These are phyloP conservation scores for Rhodosporidiobolus odoratus DNA, from an alignment of 768 basidiomycete species.

Conservation along the genomic window DNA sequence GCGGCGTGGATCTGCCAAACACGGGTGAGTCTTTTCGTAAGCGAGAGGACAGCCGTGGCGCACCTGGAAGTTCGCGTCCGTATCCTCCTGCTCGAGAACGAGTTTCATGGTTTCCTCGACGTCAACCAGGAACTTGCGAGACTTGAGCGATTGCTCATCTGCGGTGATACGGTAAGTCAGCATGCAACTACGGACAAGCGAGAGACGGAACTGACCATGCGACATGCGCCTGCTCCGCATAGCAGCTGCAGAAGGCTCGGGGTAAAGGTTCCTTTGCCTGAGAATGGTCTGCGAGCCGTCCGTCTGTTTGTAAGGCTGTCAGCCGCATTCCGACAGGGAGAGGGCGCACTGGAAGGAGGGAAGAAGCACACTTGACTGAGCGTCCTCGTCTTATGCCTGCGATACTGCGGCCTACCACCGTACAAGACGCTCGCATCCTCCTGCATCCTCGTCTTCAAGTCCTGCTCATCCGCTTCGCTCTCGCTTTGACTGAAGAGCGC, in stretches of 20 bases:
- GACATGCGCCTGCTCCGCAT: slow-evolving; percentile 31
- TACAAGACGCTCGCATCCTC: slow-evolving; percentile 37
- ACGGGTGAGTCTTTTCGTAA: background rate
- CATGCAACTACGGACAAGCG: background rate
- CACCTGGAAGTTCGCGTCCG: slow-evolving; percentile 76
- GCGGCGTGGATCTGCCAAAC: slow-evolving; percentile 69
- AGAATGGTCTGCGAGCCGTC: slow-evolving; percentile 26
- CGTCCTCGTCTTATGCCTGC: slow-evolving; percentile 34
- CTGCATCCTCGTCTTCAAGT: slow-evolving; percentile 9
- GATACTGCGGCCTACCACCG: slow-evolving; percentile 19
- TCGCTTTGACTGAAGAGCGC: too few species aligned
- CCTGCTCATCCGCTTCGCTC: slow-evolving; percentile 10
- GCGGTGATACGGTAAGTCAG: background rate
- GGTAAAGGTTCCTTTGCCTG: slow-evolving; percentile 27
- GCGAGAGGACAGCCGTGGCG: background rate
- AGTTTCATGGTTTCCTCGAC: slow-evolving; percentile 97
- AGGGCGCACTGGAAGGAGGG: too few species aligned
- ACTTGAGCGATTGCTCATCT: slow-evolving; percentile 66
- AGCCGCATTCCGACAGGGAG: background rate
- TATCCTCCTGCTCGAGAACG: slow-evolving; percentile 95
- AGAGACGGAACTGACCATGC: slow-evolving; percentile 11
- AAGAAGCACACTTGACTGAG: background rate
- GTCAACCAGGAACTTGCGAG: slow-evolving; percentile 88
- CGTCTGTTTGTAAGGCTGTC: background rate
- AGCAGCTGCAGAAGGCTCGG: background rate